Evolutionary conservation across 225 moss, liverwort and hornwort genomes (phyloP), one percentile per base, ranked within the genome.

Genomic region (Antitrichia curtipendula): DNA sequence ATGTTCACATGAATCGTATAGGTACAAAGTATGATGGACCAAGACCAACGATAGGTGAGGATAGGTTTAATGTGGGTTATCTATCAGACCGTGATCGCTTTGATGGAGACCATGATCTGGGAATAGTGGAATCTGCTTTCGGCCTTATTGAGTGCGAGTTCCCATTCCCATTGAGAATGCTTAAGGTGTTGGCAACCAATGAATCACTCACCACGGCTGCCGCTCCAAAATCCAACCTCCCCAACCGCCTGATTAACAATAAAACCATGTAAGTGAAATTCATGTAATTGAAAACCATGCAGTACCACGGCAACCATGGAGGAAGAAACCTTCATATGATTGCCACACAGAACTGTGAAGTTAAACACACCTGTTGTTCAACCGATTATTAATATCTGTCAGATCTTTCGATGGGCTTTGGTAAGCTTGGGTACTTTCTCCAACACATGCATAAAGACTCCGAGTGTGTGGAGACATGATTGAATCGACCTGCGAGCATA

Each of bases 361-460:
- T 75, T 70, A 8, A 43, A 53, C 66, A 85, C 79, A 96, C 97
- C 96, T 95, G 89, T 91, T 93, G 77, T 96, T 96, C 82, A 99
- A 87, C 81, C 96, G 94, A 83, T 94, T 95, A 90, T 96, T 99
- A 87, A 99, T 99, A 56, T 95, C 98, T 71, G 95, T 93, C 88
- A 99, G 93, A 88, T 99, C 98, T 91, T 99, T 97, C 25, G 97
- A 99, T 49, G 94, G 95, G 84, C 96, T 99, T 90, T 96, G 96
- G 75, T 96, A 96, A 49, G 93, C 98, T 88, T 97, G 97, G 22
- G 94, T 96, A 84, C 98, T 99, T 88, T 97, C 97, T 86, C 98
- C 98, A 60, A 99, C 97, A 94, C 96, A 99, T 57, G 95, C 97
- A 91, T 97, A 97, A 49, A 99, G 90, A 92, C 96, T 99, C 66